These are phyloP conservation scores for Jackrogersella minutella DNA, from an alignment of 495 filamentous ascomycete genomes.

Conservation along the genomic window DNA sequence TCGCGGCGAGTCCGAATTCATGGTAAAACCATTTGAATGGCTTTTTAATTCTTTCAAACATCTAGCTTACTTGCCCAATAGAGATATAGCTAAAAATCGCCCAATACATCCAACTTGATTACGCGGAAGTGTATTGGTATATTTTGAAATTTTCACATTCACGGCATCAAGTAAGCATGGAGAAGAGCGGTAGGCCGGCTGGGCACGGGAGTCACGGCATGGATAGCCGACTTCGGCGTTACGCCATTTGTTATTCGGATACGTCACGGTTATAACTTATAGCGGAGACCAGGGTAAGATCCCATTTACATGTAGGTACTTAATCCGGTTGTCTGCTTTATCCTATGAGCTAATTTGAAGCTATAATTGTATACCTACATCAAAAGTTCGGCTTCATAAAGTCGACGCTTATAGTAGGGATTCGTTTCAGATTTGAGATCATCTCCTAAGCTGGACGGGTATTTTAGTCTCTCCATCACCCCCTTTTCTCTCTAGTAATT, in stretches of 20 bases:
- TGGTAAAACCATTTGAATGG: constrained; percentile 46
- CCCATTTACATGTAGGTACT: neutral
- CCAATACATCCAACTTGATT: neutral
- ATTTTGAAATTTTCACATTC: neutral
- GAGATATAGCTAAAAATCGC: neutral
- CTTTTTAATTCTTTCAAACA: constrained; percentile 24
- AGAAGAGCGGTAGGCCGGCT: constrained; percentile 2
- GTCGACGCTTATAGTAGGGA: no score
- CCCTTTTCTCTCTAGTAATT: no score
- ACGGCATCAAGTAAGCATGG: neutral
- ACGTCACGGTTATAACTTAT: constrained; percentile 5
- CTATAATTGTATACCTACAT: no score
- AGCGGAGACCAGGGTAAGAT: neutral
- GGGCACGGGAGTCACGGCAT: constrained; percentile 15
- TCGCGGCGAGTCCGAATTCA: constrained; percentile 58
- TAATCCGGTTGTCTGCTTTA: no score
- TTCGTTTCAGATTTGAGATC: no score
- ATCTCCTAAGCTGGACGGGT: no score
- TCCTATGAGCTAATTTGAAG: no score
- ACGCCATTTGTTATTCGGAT: constrained; percentile 10
- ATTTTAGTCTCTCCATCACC: no score
- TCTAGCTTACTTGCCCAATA: neutral
- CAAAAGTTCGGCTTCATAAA: no score
- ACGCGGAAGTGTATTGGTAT: constrained; percentile 3
- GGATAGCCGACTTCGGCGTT: constrained; percentile 21